Base-by-base conservation (phyloP, 139 green algal genomes). In the Parachlorella kessleri region DNA sequence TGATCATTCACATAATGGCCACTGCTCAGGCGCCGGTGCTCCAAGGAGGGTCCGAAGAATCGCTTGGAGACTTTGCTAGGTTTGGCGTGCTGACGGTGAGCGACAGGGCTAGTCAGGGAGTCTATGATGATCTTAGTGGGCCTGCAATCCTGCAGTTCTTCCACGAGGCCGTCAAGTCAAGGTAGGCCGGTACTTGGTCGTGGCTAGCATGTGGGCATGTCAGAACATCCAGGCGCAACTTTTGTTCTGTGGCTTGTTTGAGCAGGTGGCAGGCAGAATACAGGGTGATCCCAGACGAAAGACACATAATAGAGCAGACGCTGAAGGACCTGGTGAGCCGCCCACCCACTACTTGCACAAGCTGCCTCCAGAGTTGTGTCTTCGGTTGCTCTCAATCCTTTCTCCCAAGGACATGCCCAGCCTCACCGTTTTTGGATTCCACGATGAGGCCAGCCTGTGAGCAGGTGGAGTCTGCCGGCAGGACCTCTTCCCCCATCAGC, bases 101-200 rank as follows among this genome's bases (percentile, higher is more conserved):
- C 66, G 94, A 98, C 79, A 78, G 94, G 32, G 95, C 95, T 9
- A 94, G 86, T 72, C 68, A 79, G 0, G 94, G 93, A 4, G 81
- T 94, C 6, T 98, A 98, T 67, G 80, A 94, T 3, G 95, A 98
- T 67, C 48, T 87, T 8, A 95, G 91, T 69, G 95, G 95, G 0
- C 95, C 95, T 8, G 94, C 92, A 23, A 97, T 98, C 55, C 40
- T 98, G 70, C 71, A 88, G 30, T 97, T 97, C 66, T 96, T 98
- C n/a, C 24, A 82, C 1, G 93, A 97, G 53, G 94, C 94, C 1
- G 75, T 98, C 33, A 88, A 89, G 30, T 94, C 88, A 1, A 74
- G 70, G 38, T 92, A 59, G 14, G 48, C 14, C n/a, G n/a, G n/a
- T n/a, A n/a, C n/a, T n/a, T n/a, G n/a, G n/a, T n/a, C n/a, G n/a